Base-by-base conservation (phyloP, 768 basidiomycete genomes). In the Lyophyllum decastes region DNA sequence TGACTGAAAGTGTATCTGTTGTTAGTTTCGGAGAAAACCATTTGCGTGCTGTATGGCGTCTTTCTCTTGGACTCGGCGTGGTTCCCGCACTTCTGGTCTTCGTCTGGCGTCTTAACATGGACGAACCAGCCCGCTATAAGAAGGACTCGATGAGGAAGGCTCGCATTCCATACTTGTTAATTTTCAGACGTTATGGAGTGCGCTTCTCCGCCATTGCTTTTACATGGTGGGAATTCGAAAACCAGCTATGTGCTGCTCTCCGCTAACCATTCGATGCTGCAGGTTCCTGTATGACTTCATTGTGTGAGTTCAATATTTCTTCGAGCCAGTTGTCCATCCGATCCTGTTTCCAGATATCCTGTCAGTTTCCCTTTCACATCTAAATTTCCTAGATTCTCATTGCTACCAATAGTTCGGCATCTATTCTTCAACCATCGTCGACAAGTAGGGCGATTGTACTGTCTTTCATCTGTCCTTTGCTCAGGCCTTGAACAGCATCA, bases 201-300 rank as follows among this genome's bases (percentile, higher is more conserved):
- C 80, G 81, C n/a, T 71, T 96, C 22, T 66, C 80, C 2, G 94
- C 91, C 1, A 84, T 97, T 51, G 89, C 86, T 2, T 65, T 90
- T 27, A 83, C 86, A 27, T 96, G 94, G 94, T 84, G 58, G n/a
- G 49, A 33, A 27, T 48, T 11, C 30, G 19, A 19, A 35, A 10
- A 17, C 50, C 3, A 38, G 14, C 9, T 19, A 26, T 11, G 57
- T 24, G 9, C 19, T 49, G n/a, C 58, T 14, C 19, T 38, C 49
- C 40, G 22, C 38, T 26, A 34, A 26, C 49, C 22, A 24, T 49
- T 34, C 60, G 26, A 27, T 30, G 25, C 17, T 34, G 30, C 45
- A 83, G 80, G 81, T 92, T 92, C 71, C 76, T 92, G 40, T 92
- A 92, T 66, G 90, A 92, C 66, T 87, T 92, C 68, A 90, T 93